phyloP scores from a whole-genome alignment of 805 yeast genomes.

The Candida qinlingensis region DNA sequence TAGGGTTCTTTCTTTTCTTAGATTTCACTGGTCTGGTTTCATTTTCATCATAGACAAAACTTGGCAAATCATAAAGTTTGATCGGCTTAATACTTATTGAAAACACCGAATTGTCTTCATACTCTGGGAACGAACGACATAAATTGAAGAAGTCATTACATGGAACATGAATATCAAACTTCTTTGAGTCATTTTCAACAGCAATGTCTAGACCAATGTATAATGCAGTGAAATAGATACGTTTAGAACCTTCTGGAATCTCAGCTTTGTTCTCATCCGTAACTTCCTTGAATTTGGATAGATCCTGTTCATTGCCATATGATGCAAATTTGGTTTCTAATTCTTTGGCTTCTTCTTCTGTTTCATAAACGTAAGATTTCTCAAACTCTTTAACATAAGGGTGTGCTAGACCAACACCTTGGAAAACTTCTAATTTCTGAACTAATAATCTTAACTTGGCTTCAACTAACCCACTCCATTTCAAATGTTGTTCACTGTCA shows the following conservation, averaged over 20 bases:
- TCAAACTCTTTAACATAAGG: conserved; percentile 82
- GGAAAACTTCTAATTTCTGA: conserved; percentile 71
- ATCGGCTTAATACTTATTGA: conserved; percentile 67
- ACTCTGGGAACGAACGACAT: conserved; percentile 72
- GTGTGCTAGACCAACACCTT: conserved; percentile 78
- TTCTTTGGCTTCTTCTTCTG: conserved; percentile 49
- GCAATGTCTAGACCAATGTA: conserved; percentile 68
- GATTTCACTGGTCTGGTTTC: conserved; percentile 69
- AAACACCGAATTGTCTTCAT: conserved; percentile 47
- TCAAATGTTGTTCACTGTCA: conserved; percentile 73
- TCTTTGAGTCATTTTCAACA: conserved; percentile 39
- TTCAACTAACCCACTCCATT: conserved; percentile 93
- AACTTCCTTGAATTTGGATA: conserved; percentile 29
- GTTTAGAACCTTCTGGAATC: conserved; percentile 26
- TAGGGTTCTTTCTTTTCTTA: conserved; percentile 46
- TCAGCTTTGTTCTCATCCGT: conserved; percentile 30
- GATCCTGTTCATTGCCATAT: conserved; percentile 43
- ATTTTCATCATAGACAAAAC: conserved; percentile 75
- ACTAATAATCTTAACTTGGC: conserved; percentile 78
- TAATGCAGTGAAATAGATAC: conserved; percentile 63
- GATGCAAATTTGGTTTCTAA: conserved; percentile 63
- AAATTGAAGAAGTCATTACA: conserved; percentile 83
- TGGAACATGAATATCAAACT: conserved; percentile 81
- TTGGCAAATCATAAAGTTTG: conserved; percentile 75
- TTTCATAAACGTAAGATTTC: conserved; percentile 41